Evolutionary conservation across 208 protist genomes (phyloP).

Genomic region (Trypanosomatidae sp.): DNA sequence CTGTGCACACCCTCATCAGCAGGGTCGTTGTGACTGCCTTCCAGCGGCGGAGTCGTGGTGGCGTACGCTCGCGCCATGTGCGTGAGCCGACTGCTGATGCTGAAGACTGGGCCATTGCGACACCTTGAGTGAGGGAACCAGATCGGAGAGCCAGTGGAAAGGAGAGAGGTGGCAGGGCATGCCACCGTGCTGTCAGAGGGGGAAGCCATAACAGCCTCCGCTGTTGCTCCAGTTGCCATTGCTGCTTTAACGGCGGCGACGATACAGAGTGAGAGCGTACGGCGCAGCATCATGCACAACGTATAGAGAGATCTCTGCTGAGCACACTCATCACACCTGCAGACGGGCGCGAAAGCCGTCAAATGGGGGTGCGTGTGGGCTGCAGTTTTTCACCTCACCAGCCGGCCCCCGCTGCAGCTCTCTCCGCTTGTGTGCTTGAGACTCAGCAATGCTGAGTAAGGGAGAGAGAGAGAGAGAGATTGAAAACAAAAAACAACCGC

Average conservation of each 20-base stretch:
- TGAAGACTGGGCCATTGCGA: background rate
- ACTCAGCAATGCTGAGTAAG: background rate
- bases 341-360: background rate
- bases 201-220: background rate
- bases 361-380: background rate
- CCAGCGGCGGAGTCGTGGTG: slow-evolving; percentile 2
- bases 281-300: background rate
- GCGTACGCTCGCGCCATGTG: slow-evolving; percentile 4
- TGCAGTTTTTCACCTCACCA: background rate
- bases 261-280: background rate
- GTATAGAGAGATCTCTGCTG: background rate
- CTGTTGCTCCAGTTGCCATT: background rate
- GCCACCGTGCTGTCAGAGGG: background rate
- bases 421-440: background rate
- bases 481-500: background rate
- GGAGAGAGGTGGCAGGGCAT: background rate
- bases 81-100: background rate
- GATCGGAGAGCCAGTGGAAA: background rate
- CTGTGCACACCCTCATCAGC: background rate
- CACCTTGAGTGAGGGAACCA: background rate
- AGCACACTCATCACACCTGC: background rate
- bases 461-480: background rate
- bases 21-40: background rate
- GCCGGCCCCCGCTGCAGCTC: background rate
- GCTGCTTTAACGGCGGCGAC: background rate